A percentile compares a stretch with the other conserved stretches of the same genome.
phyloP scores from a whole-genome alignment of 768 basidiomycete genomes.

The Auriscalpium orientale region DNA sequence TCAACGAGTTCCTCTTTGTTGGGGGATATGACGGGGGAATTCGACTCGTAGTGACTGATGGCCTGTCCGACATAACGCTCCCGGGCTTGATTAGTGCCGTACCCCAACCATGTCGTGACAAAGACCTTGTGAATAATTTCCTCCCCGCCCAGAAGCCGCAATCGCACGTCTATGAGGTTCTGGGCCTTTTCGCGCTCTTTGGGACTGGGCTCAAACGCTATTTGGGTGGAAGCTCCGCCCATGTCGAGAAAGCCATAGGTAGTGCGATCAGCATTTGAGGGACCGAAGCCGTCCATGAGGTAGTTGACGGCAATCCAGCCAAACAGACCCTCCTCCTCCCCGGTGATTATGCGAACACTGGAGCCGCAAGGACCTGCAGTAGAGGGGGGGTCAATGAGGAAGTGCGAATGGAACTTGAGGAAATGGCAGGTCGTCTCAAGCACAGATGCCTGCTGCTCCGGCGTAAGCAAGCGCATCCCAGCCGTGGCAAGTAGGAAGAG shows the following conservation, averaged over 20 bases:
- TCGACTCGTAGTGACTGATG: slow-evolving; percentile 48
- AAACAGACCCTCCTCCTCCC: slow-evolving; percentile 96
- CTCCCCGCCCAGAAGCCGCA: slow-evolving; percentile 76
- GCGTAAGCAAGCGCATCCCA: slow-evolving; percentile 85
- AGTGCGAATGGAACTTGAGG: slow-evolving; percentile 66
- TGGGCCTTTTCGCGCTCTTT: slow-evolving; percentile 47
- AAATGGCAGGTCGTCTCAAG: slow-evolving; percentile 73
- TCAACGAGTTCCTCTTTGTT: slow-evolving; percentile 35
- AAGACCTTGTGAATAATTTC: slow-evolving; percentile 91
- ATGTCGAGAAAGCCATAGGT: slow-evolving; percentile 98
- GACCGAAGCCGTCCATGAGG: slow-evolving; percentile 90
- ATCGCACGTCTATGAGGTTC: slow-evolving; percentile 69
- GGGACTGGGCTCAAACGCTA: slow-evolving; percentile 85
- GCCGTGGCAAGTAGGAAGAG: slow-evolving; percentile 94
- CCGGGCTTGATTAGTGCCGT: slow-evolving; percentile 95
- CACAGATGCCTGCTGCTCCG: slow-evolving; percentile 60
- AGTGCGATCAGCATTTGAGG: slow-evolving; percentile 47
- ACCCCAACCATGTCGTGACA: slow-evolving; percentile 97
- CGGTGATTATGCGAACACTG: slow-evolving; percentile 89
- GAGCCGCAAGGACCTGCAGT: slow-evolving; percentile 80
- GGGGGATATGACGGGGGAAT: slow-evolving; percentile 19
- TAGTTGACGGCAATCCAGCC: slow-evolving; percentile 99
- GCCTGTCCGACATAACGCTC: slow-evolving; percentile 80
- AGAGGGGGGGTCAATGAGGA: slow-evolving; percentile 64
- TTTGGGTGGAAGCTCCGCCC: slow-evolving; percentile 98